phyloP scores from a whole-genome alignment of 2,329 filamentous ascomycete species.

The Nemania sp. region DNA sequence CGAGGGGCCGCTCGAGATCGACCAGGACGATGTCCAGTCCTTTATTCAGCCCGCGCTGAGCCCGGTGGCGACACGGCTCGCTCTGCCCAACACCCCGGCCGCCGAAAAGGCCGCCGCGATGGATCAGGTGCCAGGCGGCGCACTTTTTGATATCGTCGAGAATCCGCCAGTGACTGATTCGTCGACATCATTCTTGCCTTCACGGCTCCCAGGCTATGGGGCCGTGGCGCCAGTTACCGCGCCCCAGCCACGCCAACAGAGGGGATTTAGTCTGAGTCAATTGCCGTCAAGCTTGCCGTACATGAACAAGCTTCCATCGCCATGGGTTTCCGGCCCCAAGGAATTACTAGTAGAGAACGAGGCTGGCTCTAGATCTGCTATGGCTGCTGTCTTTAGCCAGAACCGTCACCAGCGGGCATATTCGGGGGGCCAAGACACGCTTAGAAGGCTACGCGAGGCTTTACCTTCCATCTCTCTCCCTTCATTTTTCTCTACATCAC shows the following conservation, averaged over 20 bases:
- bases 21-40: constrained; percentile 62
- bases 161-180: constrained; percentile 34
- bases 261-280: constrained; percentile 38
- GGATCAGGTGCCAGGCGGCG: constrained; percentile 47
- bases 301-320: constrained; percentile 37
- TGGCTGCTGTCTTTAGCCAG: constrained; percentile 54
- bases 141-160: constrained; percentile 45
- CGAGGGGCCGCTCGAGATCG: constrained; percentile 48
- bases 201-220: constrained; percentile 6
- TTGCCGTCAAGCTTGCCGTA: constrained; percentile 31
- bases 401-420: constrained; percentile 55
- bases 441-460: constrained; percentile 61
- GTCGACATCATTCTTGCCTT: constrained; percentile 16
- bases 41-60: constrained; percentile 65
- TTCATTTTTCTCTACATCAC: constrained; percentile 47
- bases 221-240: constrained; percentile 2
- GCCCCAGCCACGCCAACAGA: constrained; percentile 30
- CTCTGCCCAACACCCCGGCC: constrained; percentile 58
- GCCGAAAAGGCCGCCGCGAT: constrained; percentile 62
- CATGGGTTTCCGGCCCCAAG: constrained; percentile 51
- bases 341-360: constrained; percentile 42
- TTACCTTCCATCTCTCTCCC: constrained; percentile 60
- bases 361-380: constrained; percentile 42
- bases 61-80: constrained; percentile 58
- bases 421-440: constrained; percentile 60